These are phyloP conservation scores for Sindora glabra DNA, from an alignment of 306 rosid species.

Conservation along the genomic window DNA sequence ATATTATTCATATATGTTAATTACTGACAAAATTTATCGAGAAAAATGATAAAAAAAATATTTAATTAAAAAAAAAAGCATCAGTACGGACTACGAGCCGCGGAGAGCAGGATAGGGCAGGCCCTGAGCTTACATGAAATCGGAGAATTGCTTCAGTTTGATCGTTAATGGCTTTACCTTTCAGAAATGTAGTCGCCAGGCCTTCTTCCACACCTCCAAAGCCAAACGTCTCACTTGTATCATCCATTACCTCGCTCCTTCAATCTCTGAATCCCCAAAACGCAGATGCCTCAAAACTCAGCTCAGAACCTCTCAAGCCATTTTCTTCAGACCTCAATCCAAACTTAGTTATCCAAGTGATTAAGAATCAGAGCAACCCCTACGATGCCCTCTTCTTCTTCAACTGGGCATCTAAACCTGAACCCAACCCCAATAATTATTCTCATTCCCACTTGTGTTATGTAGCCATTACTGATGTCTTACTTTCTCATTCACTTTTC, in stretches of 20 bases:
- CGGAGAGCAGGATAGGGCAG: too few species aligned
- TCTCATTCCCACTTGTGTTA: conserved; percentile 14
- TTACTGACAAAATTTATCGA: too few species aligned
- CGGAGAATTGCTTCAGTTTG: background rate
- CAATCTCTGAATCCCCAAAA: conserved; percentile 27
- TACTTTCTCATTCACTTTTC: conserved; percentile 45
- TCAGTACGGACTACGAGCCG: too few species aligned
- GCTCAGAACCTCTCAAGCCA: conserved; percentile 19
- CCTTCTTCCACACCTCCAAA: conserved; percentile 1
- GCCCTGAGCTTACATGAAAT: too few species aligned
- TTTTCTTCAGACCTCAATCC: conserved; percentile 23
- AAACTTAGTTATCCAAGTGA: conserved; percentile 14
- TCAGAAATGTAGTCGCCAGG: background rate
- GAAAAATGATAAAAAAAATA: too few species aligned
- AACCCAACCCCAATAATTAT: conserved; percentile 10
- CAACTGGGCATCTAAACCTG: conserved; percentile 25
- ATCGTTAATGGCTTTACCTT: conserved; percentile 10
- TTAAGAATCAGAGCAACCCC: conserved; percentile 10
- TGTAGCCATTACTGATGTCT: conserved; percentile 25
- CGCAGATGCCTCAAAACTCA: conserved; percentile 4
- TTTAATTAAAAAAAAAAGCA: too few species aligned
- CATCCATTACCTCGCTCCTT: conserved; percentile 30
- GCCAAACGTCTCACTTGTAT: conserved; percentile 8
- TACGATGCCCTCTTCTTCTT: conserved; percentile 18
- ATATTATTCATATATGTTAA: too few species aligned